Conservation (phyloP, 108 stramenopile genomes). For the Nitzschia sp. region DNA sequence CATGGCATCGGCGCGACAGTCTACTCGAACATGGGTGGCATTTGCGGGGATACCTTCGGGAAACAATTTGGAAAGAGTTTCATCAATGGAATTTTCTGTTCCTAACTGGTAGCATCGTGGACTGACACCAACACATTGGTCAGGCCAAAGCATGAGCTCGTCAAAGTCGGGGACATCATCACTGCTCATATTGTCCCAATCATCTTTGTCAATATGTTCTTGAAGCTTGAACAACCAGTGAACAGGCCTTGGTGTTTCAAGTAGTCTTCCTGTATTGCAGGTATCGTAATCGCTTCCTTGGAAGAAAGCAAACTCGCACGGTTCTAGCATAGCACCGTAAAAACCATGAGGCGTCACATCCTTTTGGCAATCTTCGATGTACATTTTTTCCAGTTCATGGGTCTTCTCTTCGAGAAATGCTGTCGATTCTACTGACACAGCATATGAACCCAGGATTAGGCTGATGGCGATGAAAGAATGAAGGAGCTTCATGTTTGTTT, state of each 20-base stretch:
- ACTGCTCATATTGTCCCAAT: constrained; percentile 1
- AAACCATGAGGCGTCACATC: background rate
- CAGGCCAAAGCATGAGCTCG: constrained; percentile 9
- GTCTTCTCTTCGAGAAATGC: background rate
- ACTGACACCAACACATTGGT: constrained; percentile 9
- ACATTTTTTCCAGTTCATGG: background rate
- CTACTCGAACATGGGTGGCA: background rate
- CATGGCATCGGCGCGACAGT: constrained; percentile 6
- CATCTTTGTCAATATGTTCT: constrained; percentile 5
- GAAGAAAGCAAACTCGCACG: background rate
- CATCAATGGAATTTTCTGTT: background rate
- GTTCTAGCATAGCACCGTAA: background rate
- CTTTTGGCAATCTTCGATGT: background rate
- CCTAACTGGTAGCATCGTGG: constrained; percentile 4
- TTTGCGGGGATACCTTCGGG: background rate
- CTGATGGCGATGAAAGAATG: background rate
- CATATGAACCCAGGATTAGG: background rate
- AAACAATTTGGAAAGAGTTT: background rate
- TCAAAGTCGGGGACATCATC: constrained; percentile 10
- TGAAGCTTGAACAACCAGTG: constrained; percentile 9
- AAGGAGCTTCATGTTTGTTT: background rate
- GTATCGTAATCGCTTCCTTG: background rate
- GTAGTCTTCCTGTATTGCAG: background rate
- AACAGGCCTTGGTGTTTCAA: background rate
- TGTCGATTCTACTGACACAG: background rate